Evolutionary conservation across 2,329 filamentous ascomycete species (phyloP).

Genomic region (Trichoderma sp.): DNA sequence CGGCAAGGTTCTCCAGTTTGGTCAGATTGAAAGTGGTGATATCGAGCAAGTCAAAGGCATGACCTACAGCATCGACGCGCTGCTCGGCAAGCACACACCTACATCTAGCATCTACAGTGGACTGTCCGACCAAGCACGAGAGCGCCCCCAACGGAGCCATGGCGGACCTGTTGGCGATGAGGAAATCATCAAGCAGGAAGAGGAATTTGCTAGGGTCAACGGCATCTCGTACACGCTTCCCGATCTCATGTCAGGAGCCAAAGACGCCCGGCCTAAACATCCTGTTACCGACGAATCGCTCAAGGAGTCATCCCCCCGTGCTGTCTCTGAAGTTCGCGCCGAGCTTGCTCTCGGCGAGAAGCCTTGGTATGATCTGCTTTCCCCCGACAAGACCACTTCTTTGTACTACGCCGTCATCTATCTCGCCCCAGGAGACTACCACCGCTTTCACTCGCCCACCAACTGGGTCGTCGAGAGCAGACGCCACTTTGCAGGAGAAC

Average conservation of each 20-base stretch:
- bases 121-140: slow-evolving; percentile 26
- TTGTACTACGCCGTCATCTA: slow-evolving; percentile 96
- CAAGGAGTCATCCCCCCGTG: slow-evolving; percentile 58
- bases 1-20: slow-evolving; percentile 88
- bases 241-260: slow-evolving; percentile 74
- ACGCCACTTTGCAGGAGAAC: slow-evolving; percentile 95
- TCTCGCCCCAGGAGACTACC: slow-evolving; percentile 95
- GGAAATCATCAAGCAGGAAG: slow-evolving; percentile 74
- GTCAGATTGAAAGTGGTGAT: slow-evolving; percentile 86
- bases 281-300: slow-evolving; percentile 74
- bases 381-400: slow-evolving; percentile 63
- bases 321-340: slow-evolving; percentile 79
- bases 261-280: slow-evolving; percentile 24
- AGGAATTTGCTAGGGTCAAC: slow-evolving; percentile 92
- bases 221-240: slow-evolving; percentile 95
- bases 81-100: slow-evolving; percentile 71
- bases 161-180: slow-evolving; percentile 50
- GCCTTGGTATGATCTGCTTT: slow-evolving; percentile 71
- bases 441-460: slow-evolving; percentile 94
- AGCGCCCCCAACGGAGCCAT: slow-evolving; percentile 25
- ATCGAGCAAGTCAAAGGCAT: slow-evolving; percentile 99
- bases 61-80: slow-evolving; percentile 92
- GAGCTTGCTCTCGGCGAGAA: slow-evolving; percentile 74
- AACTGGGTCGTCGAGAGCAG: slow-evolving; percentile 94
- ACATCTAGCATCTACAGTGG: slow-evolving; percentile 53